These are phyloP conservation scores for Tuber indicum DNA, from an alignment of 495 filamentous ascomycete genomes.

Conservation along the genomic window DNA sequence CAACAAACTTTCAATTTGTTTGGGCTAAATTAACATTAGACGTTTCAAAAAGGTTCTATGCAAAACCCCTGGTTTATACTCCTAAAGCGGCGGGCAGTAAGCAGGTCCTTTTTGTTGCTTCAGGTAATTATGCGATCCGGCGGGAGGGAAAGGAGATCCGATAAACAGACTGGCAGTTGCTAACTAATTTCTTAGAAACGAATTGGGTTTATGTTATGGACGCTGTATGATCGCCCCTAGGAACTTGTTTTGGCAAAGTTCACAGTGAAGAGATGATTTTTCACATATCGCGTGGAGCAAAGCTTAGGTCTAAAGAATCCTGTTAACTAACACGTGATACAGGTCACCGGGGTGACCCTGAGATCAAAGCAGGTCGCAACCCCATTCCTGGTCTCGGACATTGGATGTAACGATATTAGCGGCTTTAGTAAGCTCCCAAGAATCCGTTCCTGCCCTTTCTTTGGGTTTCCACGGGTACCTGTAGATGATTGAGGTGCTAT, in stretches of 20 bases:
- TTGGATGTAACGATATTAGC: conserved; percentile 45
- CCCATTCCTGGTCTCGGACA: conserved; percentile 44
- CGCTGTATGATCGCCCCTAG: conserved; percentile 26
- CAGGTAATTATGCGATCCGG: conserved; percentile 25
- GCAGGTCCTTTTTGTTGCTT: conserved; percentile 46
- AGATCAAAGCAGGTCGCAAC: conserved; percentile 39
- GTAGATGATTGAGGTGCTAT: not conserved
- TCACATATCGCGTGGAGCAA: not conserved
- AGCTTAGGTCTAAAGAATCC: not conserved
- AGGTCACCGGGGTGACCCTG: conserved; percentile 41
- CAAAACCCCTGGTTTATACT: conserved; percentile 47
- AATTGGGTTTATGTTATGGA: conserved; percentile 42
- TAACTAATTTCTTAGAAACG: conserved; percentile 20
- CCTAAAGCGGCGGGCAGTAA: conserved; percentile 33
- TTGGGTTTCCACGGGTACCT: not conserved
- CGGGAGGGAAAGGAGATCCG: not conserved
- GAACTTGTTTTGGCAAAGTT: not conserved
- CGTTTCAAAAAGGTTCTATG: conserved; percentile 40
- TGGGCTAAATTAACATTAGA: conserved; percentile 2
- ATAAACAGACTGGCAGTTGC: conserved; percentile 10
- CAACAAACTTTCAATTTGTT: not conserved
- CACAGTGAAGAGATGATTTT: not conserved
- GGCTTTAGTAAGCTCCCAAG: conserved; percentile 32
- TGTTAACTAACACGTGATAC: conserved; percentile 7
- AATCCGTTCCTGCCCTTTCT: conserved; percentile 3